These are phyloP conservation scores for Cryphonectria parasitica DNA, from an alignment of 2,329 filamentous ascomycete genomes.

Conservation along the genomic window DNA sequence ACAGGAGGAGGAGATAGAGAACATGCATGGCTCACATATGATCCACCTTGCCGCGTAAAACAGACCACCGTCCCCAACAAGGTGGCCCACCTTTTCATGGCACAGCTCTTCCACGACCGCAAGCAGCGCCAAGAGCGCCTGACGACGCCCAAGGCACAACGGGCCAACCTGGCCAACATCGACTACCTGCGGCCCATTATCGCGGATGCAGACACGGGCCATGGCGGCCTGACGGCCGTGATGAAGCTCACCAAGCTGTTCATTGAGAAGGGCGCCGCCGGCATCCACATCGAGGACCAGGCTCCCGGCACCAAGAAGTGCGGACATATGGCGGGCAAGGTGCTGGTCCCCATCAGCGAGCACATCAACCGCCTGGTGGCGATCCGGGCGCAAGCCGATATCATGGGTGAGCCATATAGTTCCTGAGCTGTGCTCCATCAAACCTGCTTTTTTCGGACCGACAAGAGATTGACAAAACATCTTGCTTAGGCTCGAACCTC, in stretches of 20 bases:
- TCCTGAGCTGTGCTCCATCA: too few relatives aligned
- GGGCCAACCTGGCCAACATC: slow-evolving; percentile 74
- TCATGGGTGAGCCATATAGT: slow-evolving; percentile 71
- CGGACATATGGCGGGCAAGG: slow-evolving; percentile 98
- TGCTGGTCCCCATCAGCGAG: slow-evolving; percentile 93
- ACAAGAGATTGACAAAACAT: neutral
- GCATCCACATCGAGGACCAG: slow-evolving; percentile 98
- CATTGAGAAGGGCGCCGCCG: slow-evolving; percentile 92
- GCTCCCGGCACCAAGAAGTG: slow-evolving; percentile 99
- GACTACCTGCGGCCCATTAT: slow-evolving; percentile 97
- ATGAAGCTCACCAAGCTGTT: slow-evolving; percentile 99
- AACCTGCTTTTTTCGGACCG: too few relatives aligned
- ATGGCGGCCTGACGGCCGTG: slow-evolving; percentile 95
- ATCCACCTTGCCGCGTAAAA: neutral
- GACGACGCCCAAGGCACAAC: slow-evolving; percentile 72
- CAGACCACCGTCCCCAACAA: slow-evolving; percentile 98
- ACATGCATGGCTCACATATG: slow-evolving; percentile 41
- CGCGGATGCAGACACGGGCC: slow-evolving; percentile 84
- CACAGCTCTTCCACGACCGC: slow-evolving; percentile 98
- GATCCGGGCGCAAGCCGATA: slow-evolving; percentile 96
- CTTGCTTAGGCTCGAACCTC: slow-evolving; percentile 70
- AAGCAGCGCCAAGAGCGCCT: slow-evolving; percentile 97
- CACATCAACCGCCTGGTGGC: slow-evolving; percentile 98
- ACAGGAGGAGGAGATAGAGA: neutral
- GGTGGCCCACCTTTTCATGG: slow-evolving; percentile 96